A percentile compares a stretch with the other conserved stretches of the same genome.
Conservation (phyloP, 208 protist species). For the Trichomonas tenax region DNA sequence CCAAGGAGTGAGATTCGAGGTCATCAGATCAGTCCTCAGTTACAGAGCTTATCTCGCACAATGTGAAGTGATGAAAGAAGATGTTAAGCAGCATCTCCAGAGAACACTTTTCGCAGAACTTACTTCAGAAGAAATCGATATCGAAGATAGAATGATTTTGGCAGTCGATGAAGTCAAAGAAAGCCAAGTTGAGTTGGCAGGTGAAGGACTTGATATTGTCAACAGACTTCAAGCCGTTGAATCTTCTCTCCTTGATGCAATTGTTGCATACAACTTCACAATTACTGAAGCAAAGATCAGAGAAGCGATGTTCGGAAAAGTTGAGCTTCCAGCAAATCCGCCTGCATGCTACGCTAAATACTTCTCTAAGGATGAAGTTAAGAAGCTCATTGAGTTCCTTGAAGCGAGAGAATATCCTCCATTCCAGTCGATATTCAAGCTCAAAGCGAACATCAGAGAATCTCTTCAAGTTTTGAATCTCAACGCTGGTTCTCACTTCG, state of each 20-base stretch:
- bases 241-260: neutral
- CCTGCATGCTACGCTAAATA: neutral
- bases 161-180: constrained; percentile 14
- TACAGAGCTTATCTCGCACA: neutral
- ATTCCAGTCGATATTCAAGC: neutral
- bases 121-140: neutral
- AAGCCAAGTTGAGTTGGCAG: neutral
- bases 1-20: neutral
- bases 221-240: neutral
- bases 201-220: neutral
- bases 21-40: neutral
- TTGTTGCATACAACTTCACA: neutral
- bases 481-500: neutral
- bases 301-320: neutral
- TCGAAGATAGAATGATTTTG: neutral
- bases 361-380: neutral
- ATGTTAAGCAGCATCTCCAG: neutral
- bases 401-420: neutral
- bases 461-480: neutral
- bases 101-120: neutral
- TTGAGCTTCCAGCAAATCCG: neutral
- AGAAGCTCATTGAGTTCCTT: neutral
- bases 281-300: neutral
- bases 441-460: neutral
- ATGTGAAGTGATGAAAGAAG: neutral